phyloP scores from a whole-genome alignment of 1,284 basidiomycete species.

The Ustilago loliicola region DNA sequence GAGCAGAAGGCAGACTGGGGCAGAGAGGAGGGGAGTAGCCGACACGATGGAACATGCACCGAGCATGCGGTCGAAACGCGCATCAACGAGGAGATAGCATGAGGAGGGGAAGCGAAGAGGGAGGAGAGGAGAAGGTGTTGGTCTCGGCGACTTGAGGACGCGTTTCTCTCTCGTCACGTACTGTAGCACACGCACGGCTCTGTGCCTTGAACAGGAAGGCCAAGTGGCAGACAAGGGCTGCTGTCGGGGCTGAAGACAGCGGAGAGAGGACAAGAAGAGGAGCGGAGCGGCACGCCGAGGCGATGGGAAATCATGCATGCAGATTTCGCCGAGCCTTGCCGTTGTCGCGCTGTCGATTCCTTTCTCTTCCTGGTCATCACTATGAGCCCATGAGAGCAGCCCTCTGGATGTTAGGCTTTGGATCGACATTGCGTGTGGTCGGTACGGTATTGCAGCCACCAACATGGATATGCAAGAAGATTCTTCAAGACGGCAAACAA shows the following conservation, averaged over 20 bases:
- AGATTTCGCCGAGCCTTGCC: slow-evolving; percentile 37
- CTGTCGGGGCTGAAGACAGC: background rate
- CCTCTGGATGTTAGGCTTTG: background rate
- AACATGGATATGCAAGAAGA: slow-evolving; percentile 1
- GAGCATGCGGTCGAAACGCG: slow-evolving; percentile 39
- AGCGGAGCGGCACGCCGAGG: slow-evolving; percentile 18
- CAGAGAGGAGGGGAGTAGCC: background rate
- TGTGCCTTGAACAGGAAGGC: background rate
- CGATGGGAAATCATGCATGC: slow-evolving; percentile 30
- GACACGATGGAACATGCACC: slow-evolving; percentile 14
- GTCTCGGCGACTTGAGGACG: slow-evolving; percentile 36
- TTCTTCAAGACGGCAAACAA: background rate
- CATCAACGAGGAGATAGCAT: slow-evolving; percentile 7
- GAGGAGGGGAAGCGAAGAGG: background rate
- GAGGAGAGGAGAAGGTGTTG: slow-evolving; percentile 19
- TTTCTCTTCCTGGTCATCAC: background rate
- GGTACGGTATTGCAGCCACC: background rate
- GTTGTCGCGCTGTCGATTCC: background rate
- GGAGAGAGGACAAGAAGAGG: background rate
- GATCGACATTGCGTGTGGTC: background rate
- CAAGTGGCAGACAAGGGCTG: background rate
- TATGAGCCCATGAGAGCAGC: background rate
- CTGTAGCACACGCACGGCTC: background rate
- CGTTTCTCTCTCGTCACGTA: slow-evolving; percentile 4
- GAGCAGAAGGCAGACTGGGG: background rate